phyloP scores from a whole-genome alignment of 2,329 filamentous ascomycete species.

The Penicillium sp. region DNA sequence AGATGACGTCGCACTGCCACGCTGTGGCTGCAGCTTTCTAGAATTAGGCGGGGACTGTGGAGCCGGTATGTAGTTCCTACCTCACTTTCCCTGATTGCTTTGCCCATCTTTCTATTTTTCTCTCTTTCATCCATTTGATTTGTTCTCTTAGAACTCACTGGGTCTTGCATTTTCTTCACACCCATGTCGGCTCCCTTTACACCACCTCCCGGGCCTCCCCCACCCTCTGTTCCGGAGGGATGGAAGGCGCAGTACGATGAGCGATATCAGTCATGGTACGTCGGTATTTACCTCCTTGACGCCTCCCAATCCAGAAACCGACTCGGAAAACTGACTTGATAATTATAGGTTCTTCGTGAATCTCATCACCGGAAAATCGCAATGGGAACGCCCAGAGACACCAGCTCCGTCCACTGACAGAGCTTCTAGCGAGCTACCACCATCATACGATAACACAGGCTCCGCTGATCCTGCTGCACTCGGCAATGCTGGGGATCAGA shows the following conservation, averaged over 20 bases:
- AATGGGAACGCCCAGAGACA: slow-evolving; percentile 81
- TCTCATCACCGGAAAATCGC: slow-evolving; percentile 79
- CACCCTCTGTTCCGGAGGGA: slow-evolving; percentile 68
- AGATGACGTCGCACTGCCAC: slow-evolving; percentile 10
- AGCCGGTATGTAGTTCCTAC: background rate
- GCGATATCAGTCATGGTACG: slow-evolving; percentile 80
- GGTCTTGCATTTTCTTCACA: background rate
- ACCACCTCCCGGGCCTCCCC: slow-evolving; percentile 54
- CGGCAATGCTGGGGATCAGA: slow-evolving; percentile 40
- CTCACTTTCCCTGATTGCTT: background rate
- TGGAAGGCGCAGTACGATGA: slow-evolving; percentile 86
- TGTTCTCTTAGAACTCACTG: background rate
- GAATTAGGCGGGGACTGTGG: background rate
- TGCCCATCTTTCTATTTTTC: background rate
- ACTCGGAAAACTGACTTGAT: background rate
- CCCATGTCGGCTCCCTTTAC: slow-evolving; percentile 37
- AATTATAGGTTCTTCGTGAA: slow-evolving; percentile 81
- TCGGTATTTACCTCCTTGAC: too few relatives aligned
- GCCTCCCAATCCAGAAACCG: background rate
- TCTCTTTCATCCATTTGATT: background rate
- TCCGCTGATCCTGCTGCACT: slow-evolving; percentile 44
- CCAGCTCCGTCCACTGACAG: slow-evolving; percentile 29
- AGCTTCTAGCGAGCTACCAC: slow-evolving; percentile 45
- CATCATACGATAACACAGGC: slow-evolving; percentile 62
- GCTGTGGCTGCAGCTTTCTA: slow-evolving; percentile 1